Base-by-base conservation (phyloP, 306 rosid genomes). In the Mimosa pudica region DNA sequence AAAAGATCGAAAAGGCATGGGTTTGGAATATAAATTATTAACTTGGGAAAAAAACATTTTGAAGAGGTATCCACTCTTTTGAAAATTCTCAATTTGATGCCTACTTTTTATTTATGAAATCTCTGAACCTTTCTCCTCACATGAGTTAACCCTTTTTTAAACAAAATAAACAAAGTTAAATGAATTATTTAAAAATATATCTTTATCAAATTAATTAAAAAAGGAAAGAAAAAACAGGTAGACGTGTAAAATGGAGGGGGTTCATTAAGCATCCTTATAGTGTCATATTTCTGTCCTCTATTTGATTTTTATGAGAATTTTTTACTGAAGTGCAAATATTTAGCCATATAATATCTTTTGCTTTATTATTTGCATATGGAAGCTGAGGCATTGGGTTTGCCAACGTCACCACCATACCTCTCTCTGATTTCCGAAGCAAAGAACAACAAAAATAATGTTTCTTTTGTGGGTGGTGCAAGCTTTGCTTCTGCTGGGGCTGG, bases 401-500 rank as follows among this genome's bases (percentile, higher is more conserved):
- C 91, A 72, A 83, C 89, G 65, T 82, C 97, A 6, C 89, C 97
- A 41, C 96, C 98, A 7, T 94, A 90, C 74, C 84, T 94, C 7
- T 90, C 90, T 3, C 73, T 90, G 7, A 41, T 24, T 6, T 80
- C 92, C 64, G 90, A 73, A 73, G 75, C 48, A 20, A 60, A 60
- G 11, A 24, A 8, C 32, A 85, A 77, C 73, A 79, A 69, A 71
- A 71, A 44, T 52, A 74, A 78, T 11, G 70, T 41, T 2, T 78
- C 92, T 20, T 80, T 85, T 11, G 41, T 79, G 8, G 81, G 71
- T 12, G 98, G 98, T 78, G 86, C 91, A 75, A 94, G 91, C 89
- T 92, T 94, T 60, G 98, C 97, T 47, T 94, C 97, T 1, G 93
- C 89, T 73, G 97, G 97, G 58, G 98, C 98, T 46, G 97, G 97